These are phyloP conservation scores for Ampelomyces quisqualis DNA, from an alignment of 2,329 filamentous ascomycete genomes.

Conservation along the genomic window DNA sequence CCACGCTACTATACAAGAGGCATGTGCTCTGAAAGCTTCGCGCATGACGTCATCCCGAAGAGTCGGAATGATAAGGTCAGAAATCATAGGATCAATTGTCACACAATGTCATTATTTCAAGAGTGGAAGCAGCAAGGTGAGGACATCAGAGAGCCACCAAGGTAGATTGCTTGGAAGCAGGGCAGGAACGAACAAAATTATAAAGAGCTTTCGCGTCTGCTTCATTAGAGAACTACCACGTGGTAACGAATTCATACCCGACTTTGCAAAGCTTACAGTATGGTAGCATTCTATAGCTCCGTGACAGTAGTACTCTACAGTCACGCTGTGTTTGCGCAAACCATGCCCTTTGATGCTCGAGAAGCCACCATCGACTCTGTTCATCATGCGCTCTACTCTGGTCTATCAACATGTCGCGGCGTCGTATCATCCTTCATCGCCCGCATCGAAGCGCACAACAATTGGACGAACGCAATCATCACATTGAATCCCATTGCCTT, in stretches of 20 bases:
- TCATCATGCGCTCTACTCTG: constrained; percentile 57
- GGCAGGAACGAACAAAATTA: too few species aligned
- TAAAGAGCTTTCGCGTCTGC: too few species aligned
- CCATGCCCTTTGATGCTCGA: constrained; percentile 52
- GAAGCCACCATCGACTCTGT: constrained; percentile 61
- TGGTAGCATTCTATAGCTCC: constrained; percentile 5
- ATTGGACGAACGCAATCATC: constrained; percentile 59
- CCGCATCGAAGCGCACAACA: constrained; percentile 59
- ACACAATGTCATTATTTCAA: too few species aligned
- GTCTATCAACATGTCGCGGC: constrained; percentile 55
- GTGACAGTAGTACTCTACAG: constrained; percentile 9
- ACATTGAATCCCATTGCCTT: constrained; percentile 54
- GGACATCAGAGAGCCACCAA: too few species aligned
- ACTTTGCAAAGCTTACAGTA: constrained; percentile 4
- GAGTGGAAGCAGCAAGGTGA: too few species aligned
- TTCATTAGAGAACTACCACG: too few species aligned
- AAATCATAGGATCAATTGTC: too few species aligned
- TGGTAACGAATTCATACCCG: background rate
- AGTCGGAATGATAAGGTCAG: too few species aligned
- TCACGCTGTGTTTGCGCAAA: constrained; percentile 11
- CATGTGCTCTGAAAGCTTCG: too few species aligned
- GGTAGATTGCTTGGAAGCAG: too few species aligned
- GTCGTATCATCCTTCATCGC: constrained; percentile 58
- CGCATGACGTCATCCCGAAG: too few species aligned
- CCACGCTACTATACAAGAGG: too few species aligned